These are phyloP conservation scores for Erodium maritimum DNA, from an alignment of 345 rosid species.

Conservation along the genomic window DNA sequence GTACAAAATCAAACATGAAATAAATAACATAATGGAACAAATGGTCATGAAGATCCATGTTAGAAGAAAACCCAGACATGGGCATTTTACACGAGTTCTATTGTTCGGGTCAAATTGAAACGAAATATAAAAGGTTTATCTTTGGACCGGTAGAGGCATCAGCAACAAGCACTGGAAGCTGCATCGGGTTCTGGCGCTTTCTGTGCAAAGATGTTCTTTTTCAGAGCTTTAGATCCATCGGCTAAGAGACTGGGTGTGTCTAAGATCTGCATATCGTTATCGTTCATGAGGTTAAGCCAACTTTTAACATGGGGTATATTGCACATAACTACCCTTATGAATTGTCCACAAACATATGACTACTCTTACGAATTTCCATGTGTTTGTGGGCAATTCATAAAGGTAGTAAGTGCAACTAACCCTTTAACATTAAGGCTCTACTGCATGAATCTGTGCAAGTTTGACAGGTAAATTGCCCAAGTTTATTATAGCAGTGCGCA, in stretches of 20 bases:
- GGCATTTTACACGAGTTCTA: no score
- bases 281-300: not conserved
- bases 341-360: no score
- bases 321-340: no score
- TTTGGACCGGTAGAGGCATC: conserved; percentile 5
- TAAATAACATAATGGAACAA: no score
- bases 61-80: no score
- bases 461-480: not conserved
- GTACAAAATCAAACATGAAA: no score
- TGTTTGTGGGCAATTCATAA: no score
- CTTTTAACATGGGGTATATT: not conserved
- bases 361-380: no score
- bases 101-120: not conserved
- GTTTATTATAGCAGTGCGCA: no score
- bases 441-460: not conserved
- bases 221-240: conserved; percentile 61
- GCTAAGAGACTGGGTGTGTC: conserved; percentile 77
- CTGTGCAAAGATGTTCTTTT: conserved; percentile 77
- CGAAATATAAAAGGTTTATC: not conserved
- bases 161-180: conserved; percentile 48
- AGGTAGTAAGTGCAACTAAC: no score
- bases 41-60: no score
- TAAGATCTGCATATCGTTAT: conserved; percentile 42
- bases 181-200: conserved; percentile 44
- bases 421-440: no score